These are phyloP conservation scores for Margaritispora aquatica DNA, from an alignment of 495 filamentous ascomycete species.

Conservation along the genomic window DNA sequence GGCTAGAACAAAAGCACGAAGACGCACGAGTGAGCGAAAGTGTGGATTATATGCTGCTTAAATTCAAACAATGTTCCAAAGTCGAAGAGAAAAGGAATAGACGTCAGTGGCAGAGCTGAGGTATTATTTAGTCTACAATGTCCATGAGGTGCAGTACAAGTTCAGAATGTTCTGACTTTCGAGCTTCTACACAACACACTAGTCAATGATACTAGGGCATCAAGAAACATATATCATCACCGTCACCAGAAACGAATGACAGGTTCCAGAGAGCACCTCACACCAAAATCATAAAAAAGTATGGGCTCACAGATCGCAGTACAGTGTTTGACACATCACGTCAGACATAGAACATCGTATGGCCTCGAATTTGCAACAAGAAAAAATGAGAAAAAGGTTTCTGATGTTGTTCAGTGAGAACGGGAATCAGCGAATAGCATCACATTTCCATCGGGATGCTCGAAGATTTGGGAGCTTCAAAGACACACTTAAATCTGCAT, in stretches of 20 bases:
- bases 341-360: too few relatives aligned
- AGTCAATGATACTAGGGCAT: background rate
- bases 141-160: background rate
- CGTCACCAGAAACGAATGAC: background rate
- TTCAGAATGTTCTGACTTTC: background rate
- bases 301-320: too few relatives aligned
- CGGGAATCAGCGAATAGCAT: background rate
- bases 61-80: too few relatives aligned
- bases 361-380: too few relatives aligned
- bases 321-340: too few relatives aligned
- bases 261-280: background rate
- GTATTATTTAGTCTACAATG: too few relatives aligned
- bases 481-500: constrained; percentile 2
- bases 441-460: background rate
- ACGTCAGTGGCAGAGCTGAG: too few relatives aligned
- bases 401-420: background rate
- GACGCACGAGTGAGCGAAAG: background rate
- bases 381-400: too few relatives aligned
- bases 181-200: background rate
- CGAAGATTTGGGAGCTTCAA: background rate
- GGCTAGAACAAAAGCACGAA: background rate
- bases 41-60: too few relatives aligned
- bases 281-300: too few relatives aligned
- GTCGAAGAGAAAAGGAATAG: too few relatives aligned
- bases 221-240: background rate